These are phyloP conservation scores for Hypoxylon sp. DNA, from an alignment of 2,329 filamentous ascomycete genomes.

Conservation along the genomic window DNA sequence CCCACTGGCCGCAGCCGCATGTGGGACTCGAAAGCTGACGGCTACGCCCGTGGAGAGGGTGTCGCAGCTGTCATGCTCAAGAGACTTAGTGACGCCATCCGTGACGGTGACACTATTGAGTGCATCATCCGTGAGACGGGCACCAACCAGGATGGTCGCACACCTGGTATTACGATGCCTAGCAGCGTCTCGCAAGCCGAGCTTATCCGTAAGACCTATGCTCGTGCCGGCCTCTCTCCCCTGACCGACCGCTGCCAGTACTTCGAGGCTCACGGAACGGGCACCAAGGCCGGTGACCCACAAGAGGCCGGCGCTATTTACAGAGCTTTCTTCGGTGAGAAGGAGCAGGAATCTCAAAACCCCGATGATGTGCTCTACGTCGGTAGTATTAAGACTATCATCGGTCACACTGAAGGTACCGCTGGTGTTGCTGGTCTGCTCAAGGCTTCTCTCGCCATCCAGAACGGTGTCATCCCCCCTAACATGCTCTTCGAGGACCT, in stretches of 20 bases:
- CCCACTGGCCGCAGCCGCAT: constrained; percentile 41
- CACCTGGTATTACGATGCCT: constrained; percentile 44
- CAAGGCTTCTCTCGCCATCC: constrained; percentile 28
- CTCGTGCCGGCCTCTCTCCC: constrained; percentile 38
- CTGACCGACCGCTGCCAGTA: constrained; percentile 39
- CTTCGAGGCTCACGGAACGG: constrained; percentile 51
- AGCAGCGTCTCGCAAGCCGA: constrained; percentile 39
- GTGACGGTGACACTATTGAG: constrained; percentile 45
- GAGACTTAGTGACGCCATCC: constrained; percentile 58
- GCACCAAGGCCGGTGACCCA: constrained; percentile 48
- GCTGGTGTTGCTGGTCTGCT: constrained; percentile 36
- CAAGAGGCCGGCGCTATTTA: constrained; percentile 47
- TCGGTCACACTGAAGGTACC: constrained; percentile 37
- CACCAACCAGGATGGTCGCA: constrained; percentile 40
- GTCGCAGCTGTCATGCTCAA: constrained; percentile 60
- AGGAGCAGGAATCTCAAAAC: constrained; percentile 1
- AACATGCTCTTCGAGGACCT: constrained; percentile 31
- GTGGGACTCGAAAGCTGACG: constrained; percentile 46
- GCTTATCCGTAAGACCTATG: constrained; percentile 45
- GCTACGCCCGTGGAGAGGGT: constrained; percentile 49
- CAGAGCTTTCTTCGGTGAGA: constrained; percentile 30
- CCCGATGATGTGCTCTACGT: constrained; percentile 18
- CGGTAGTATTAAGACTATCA: constrained; percentile 36
- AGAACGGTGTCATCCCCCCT: constrained; percentile 24
- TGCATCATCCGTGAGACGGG: constrained; percentile 33